Evolutionary conservation across 2,329 filamentous ascomycete genomes (phyloP), one percentile per base, ranked within the genome.

Genomic region (Scortechinia acanthostroma): DNA sequence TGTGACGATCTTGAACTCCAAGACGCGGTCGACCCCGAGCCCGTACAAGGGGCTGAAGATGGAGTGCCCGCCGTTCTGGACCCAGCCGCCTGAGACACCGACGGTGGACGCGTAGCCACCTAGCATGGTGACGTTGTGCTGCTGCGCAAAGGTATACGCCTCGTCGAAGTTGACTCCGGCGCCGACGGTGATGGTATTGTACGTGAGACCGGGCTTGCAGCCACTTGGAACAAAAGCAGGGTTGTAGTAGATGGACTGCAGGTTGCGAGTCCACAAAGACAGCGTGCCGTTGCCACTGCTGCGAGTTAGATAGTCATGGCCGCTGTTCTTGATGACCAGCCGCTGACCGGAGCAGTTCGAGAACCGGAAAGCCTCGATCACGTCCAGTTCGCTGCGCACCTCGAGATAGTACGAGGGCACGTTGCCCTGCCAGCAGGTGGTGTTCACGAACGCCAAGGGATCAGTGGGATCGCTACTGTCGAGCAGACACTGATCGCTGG

Each of bases 221-320:
- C 53, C 54, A 20, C 51, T 48, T 2, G 52, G 54, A 1, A 51
- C 44, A 43, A 56, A 58, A 13, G 48, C 23, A 2, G 47, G 42
- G 22, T 52, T 47, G 43, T 56, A 55, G 13, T 21, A 20, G 19
- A 59, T 48, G 16, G 47, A 44, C 43, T 51, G 51, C 20, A 63
- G 43, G 2, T 52, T 53, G 40, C 56, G 58, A 3, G 55, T 53
- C 58, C 59, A 60, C 5, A 30, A 30, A n/a, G 25, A 10, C 2
- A 63, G 47, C 0, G 55, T 50, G 3, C 53, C 55, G 15, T 56
- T 54, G 3, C 51, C 52, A 48, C 55, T 61, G 30, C 53, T 60
- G 22, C 59, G 55, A 4, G 53, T 55, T 47, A 60, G 53, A 43
- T 56, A 62, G 35, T 62, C 60, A 45, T 63, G 59, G 3, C 60